Conservation (phyloP, 805 yeast genomes). For the Naumovozyma dairenensis region DNA sequence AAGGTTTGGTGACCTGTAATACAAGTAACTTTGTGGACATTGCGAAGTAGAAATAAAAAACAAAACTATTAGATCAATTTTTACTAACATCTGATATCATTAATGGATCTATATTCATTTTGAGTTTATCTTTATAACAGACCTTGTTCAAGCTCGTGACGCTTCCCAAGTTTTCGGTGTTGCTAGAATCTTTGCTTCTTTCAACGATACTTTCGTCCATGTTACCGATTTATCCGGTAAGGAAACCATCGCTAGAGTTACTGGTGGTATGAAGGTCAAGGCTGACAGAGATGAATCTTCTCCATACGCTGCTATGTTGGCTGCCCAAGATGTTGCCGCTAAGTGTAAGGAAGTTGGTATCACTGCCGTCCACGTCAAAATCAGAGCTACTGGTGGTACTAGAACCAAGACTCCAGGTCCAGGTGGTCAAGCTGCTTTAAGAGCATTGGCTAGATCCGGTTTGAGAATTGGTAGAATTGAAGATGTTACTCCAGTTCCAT, state of each 20-base stretch:
- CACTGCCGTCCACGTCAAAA: conserved; percentile 98
- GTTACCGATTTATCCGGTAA: conserved; percentile 99
- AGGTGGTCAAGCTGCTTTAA: conserved; percentile 98
- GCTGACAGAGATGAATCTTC: conserved; percentile 99
- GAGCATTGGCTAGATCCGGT: conserved; percentile 99
- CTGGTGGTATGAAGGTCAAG: conserved; percentile 99
- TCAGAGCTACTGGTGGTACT: conserved; percentile 99
- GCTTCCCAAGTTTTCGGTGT: conserved; percentile 99
- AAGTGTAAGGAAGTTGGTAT: conserved; percentile 99
- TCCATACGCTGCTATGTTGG: conserved; percentile 99
- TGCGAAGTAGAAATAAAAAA: conserved; percentile 3
- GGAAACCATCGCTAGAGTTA: conserved; percentile 99
- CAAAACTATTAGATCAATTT: background rate
- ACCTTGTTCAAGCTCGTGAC: conserved; percentile 67
- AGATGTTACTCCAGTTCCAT: conserved; percentile 99
- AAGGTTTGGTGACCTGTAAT: too few relatives aligned
- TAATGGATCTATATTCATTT: background rate
- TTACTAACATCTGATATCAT: conserved; percentile 2
- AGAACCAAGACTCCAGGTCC: conserved; percentile 99
- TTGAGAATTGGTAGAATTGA: conserved; percentile 99
- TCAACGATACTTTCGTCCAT: conserved; percentile 99
- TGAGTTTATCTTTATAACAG: background rate
- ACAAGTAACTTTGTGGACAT: too few relatives aligned
- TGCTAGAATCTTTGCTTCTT: conserved; percentile 99
- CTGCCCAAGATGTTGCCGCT: conserved; percentile 99